Conservation (phyloP, 306 rosid species). For the Oemleria cerasiformis region DNA sequence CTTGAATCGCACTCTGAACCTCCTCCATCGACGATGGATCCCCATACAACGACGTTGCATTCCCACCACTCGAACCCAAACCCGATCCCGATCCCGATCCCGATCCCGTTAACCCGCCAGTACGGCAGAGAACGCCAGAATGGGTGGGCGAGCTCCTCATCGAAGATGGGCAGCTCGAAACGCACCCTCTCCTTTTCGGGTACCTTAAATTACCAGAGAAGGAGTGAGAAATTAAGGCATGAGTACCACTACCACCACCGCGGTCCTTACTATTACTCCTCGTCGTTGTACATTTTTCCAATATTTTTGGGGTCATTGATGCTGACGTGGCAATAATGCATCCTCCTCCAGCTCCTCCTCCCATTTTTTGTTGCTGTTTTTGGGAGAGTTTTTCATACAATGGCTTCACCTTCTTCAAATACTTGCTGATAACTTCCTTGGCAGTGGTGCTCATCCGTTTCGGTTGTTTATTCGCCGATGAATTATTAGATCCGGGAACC, state of each 20-base stretch:
- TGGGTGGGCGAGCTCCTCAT: conserved; percentile 83
- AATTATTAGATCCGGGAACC: conserved; percentile 25
- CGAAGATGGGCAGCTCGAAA: conserved; percentile 89
- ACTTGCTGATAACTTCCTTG: conserved; percentile 72
- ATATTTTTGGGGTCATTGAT: neutral
- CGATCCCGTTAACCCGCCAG: conserved; percentile 13
- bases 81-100: neutral
- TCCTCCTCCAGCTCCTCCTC: neutral
- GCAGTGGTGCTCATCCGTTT: conserved; percentile 63
- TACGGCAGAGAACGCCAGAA: conserved; percentile 63
- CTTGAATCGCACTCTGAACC: conserved; percentile 93
- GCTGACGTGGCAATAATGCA: neutral
- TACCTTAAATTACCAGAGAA: conserved; percentile 83
- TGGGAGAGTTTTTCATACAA: conserved; percentile 68
- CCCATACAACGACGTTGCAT: conserved; percentile 7
- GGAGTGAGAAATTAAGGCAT: conserved; percentile 55
- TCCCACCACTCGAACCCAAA: conserved; percentile 6
- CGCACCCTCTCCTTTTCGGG: conserved; percentile 56
- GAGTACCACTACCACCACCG: neutral
- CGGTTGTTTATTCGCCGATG: conserved; percentile 36
- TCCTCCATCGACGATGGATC: conserved; percentile 81
- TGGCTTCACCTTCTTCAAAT: conserved; percentile 78
- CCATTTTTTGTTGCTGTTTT: conserved; percentile 39
- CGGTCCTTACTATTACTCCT: conserved; percentile 23
- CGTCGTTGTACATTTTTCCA: neutral